Conservation (phyloP, 73 alveolate species). For the Paramecium primaurelia region DNA sequence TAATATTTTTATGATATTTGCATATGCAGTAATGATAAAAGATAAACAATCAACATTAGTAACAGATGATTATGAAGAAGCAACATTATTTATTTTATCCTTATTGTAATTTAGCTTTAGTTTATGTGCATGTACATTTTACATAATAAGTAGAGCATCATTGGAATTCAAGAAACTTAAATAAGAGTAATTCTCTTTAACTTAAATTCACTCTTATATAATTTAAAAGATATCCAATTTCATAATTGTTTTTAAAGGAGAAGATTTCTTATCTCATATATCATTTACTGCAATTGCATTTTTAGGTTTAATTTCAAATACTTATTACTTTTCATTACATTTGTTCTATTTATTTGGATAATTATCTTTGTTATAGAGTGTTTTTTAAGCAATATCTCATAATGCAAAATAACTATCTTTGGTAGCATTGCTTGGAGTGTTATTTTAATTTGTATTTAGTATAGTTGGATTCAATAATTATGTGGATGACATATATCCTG, state of each 20-base stretch:
- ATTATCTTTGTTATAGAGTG: neutral
- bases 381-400: slow-evolving; percentile 37
- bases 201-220: neutral
- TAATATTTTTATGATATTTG: neutral
- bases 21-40: slow-evolving; percentile 15
- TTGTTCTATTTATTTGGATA: slow-evolving; percentile 26
- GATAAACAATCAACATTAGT: slow-evolving; percentile 22
- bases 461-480: slow-evolving; percentile 44
- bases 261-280: slow-evolving; percentile 19
- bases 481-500: slow-evolving; percentile 45
- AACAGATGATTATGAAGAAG: slow-evolving; percentile 24
- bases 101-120: neutral
- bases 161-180: slow-evolving; percentile 38
- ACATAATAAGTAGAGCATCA: slow-evolving; percentile 34
- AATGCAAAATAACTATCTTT: slow-evolving; percentile 18
- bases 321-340: slow-evolving; percentile 27
- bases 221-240: neutral
- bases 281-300: neutral
- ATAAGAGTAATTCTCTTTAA: neutral
- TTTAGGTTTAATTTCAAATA: neutral
- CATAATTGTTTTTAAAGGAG: neutral
- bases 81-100: neutral
- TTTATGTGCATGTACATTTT: neutral
- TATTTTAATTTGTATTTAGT: slow-evolving; percentile 28
- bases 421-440: slow-evolving; percentile 36